These are phyloP conservation scores for Kregervanrija pseudodelftensis DNA, from an alignment of 805 yeast species.

Conservation along the genomic window DNA sequence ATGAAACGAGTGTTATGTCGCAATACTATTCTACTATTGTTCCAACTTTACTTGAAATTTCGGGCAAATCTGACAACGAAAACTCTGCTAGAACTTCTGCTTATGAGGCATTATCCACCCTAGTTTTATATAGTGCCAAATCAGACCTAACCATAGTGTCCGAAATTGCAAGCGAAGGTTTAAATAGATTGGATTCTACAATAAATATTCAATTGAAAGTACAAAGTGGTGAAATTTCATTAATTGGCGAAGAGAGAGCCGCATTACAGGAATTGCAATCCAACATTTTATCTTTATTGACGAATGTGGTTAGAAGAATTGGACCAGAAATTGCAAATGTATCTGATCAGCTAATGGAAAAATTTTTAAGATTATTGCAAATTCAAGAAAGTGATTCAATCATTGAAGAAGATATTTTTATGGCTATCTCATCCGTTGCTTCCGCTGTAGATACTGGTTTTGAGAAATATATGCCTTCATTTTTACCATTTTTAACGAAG, in stretches of 20 bases:
- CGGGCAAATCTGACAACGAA: slow-evolving; percentile 75
- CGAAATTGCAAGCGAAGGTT: slow-evolving; percentile 65
- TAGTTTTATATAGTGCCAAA: slow-evolving; percentile 68
- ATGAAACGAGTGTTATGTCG: slow-evolving; percentile 58
- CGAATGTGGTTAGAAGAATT: slow-evolving; percentile 78
- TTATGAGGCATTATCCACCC: slow-evolving; percentile 81
- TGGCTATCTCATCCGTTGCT: slow-evolving; percentile 87
- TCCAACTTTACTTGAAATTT: slow-evolving; percentile 62
- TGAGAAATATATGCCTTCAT: slow-evolving; percentile 68
- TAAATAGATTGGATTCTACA: slow-evolving; percentile 67
- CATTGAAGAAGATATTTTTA: slow-evolving; percentile 85
- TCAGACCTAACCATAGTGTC: slow-evolving; percentile 65
- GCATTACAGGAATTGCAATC: slow-evolving; percentile 85
- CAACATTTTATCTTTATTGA: slow-evolving; percentile 68
- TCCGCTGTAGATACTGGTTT: slow-evolving; percentile 69
- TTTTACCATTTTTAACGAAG: slow-evolving; percentile 72
- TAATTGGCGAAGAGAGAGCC: slow-evolving; percentile 59
- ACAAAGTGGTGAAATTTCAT: slow-evolving; percentile 10
- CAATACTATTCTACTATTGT: slow-evolving; percentile 64
- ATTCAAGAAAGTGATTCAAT: slow-evolving; percentile 56
- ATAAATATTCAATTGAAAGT: slow-evolving; percentile 49
- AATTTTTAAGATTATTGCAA: slow-evolving; percentile 67
- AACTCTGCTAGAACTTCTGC: slow-evolving; percentile 90
- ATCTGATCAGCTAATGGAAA: slow-evolving; percentile 78
- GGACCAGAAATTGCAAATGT: slow-evolving; percentile 58